These are phyloP conservation scores for Jasminum sambac DNA, from an alignment of 257 asterid species.

Conservation along the genomic window DNA sequence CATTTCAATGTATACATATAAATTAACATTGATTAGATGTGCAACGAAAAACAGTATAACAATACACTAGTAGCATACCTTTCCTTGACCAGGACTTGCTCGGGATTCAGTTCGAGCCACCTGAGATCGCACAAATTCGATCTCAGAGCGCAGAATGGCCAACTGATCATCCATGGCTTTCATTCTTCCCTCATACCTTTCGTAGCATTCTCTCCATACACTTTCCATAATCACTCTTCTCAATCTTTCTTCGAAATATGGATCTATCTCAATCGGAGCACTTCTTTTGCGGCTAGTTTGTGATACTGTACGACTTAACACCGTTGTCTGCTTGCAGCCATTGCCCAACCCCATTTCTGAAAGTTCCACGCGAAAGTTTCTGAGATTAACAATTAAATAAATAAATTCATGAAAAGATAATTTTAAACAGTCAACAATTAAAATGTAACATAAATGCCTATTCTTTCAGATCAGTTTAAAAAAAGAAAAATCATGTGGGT, in stretches of 20 bases:
- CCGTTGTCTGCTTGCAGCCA: neutral
- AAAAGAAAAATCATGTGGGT: too few species aligned
- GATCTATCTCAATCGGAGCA: neutral
- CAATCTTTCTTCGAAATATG: neutral
- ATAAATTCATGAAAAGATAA: too few species aligned
- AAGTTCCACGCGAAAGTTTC: neutral
- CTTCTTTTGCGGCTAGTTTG: neutral
- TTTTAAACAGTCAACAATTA: neutral
- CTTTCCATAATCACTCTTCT: neutral
- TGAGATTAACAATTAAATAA: neutral
- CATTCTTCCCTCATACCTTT: neutral
- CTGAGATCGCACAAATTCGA: neutral
- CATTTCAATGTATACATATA: neutral
- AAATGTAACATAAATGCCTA: neutral
- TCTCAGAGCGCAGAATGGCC: neutral
- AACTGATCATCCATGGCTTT: neutral
- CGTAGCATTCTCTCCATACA: constrained; percentile 3
- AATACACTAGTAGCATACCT: neutral
- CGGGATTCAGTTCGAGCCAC: neutral
- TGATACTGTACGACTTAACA: neutral
- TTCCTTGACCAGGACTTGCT: neutral
- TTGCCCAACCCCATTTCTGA: constrained; percentile 1
- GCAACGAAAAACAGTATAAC: neutral
- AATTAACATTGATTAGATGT: neutral
- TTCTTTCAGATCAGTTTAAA: too few species aligned